Evolutionary conservation across 2,329 filamentous ascomycete genomes (phyloP), one percentile per base, ranked within the genome.

Genomic region (Nakataea oryzae): DNA sequence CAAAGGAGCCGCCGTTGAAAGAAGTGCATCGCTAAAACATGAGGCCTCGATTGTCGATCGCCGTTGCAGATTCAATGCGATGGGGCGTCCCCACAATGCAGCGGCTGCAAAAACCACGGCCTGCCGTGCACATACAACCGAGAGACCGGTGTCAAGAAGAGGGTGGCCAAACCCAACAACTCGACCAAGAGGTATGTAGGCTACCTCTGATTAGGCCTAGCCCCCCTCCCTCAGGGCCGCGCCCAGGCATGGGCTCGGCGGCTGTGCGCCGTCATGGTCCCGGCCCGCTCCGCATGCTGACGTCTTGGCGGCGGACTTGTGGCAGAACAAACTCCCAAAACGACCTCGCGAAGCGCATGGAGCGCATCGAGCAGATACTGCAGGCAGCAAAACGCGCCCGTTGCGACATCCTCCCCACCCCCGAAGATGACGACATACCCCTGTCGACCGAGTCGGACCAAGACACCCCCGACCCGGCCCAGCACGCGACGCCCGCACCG

Each of bases 31-130:
- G 13, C 59, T 50, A 55, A 28, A 54, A 8, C n/a, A 21, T 41
- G 58, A 12, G 26, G 2, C 24, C 21, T 5, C 24, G 24, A 55
- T 24, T 14, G 1, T 56, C 54, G 58, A 57, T 6, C 14, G 30
- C n/a, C 9, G 12, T 8, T 12, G 8, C 34, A 65, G 64, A 65
- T 65, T 30, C 64, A 63, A 29, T 65, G 64, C 32, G 62, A 65
- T 27, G 61, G 63, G 12, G 59, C 64, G 24, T 57, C 62, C 9
- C 64, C 64, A 3, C 62, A 65, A 54, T 65, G 64, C 60, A 63
- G 63, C 55, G 63, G 64, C 59, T 65, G 64, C 47, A 65, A 63
- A 29, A 61, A 63, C 29, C 64, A 63, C 47, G 59, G 59, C 12
- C 41, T 65, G 7, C 58, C 61, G 11, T 65, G 64, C 28, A 65